Conservation (phyloP, 106 monocot species). For the Narthecium ossifragum region DNA sequence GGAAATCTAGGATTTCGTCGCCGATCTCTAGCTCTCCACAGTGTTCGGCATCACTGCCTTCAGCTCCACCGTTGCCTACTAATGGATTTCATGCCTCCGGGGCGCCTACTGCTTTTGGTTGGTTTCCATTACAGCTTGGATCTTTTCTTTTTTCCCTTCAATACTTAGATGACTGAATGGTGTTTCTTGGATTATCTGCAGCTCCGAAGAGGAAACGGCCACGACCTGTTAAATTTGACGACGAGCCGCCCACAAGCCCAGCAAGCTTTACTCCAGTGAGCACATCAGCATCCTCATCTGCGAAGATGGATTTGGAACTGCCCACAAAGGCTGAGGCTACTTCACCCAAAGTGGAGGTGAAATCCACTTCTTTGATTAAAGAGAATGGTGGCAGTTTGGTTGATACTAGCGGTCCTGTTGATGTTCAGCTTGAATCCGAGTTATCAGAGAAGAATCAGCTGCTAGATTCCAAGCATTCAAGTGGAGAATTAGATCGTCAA, state of each 20-base stretch:
- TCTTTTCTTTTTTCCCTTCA: neutral
- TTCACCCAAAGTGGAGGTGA: conserved; percentile 46
- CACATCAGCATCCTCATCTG: conserved; percentile 4
- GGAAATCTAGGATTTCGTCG: conserved; percentile 40
- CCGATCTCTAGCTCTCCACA: conserved; percentile 13
- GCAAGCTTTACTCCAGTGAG: conserved; percentile 2
- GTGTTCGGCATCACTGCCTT: neutral
- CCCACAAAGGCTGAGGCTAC: conserved; percentile 12
- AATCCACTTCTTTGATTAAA: neutral
- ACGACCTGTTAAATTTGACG: conserved; percentile 50
- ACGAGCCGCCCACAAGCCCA: conserved; percentile 35
- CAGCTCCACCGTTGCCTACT: neutral
- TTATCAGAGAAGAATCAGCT: too few relatives aligned
- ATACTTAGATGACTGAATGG: neutral
- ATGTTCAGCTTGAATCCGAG: too few relatives aligned
- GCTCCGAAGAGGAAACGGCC: conserved; percentile 80
- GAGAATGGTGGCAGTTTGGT: conserved; percentile 8
- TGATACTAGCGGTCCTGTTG: neutral
- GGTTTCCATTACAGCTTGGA: neutral
- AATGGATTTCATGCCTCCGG: conserved; percentile 10
- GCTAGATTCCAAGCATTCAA: too few relatives aligned
- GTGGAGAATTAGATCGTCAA: too few relatives aligned
- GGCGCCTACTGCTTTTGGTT: conserved; percentile 24
- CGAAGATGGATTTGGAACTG: conserved; percentile 32
- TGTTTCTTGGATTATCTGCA: conserved; percentile 9